These are phyloP conservation scores for Sphaerostilbella broomeana DNA, from an alignment of 2,329 filamentous ascomycete species.

Conservation along the genomic window DNA sequence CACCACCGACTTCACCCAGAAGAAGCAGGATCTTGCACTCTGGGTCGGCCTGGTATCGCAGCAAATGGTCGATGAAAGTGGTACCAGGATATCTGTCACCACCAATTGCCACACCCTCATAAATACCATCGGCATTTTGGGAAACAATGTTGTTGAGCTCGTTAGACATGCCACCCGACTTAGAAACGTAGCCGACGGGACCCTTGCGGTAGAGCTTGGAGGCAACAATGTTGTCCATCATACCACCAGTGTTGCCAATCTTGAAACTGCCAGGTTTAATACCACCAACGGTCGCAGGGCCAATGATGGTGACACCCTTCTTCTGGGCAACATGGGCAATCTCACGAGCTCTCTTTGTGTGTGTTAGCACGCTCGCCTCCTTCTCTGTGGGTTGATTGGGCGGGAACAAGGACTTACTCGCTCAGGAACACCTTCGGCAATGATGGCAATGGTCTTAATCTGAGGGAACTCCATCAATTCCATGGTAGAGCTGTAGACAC, in stretches of 20 bases:
- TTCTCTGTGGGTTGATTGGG: background rate
- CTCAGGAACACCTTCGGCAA: conserved; percentile 98
- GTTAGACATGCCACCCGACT: conserved; percentile 99
- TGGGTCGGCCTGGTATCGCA: conserved; percentile 92
- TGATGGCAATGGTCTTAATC: conserved; percentile 98
- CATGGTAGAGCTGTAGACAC: conserved; percentile 97
- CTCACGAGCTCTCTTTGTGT: conserved; percentile 78
- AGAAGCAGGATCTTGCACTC: conserved; percentile 96
- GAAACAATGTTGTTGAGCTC: conserved; percentile 99
- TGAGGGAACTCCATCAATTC: conserved; percentile 96
- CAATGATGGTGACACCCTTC: conserved; percentile 99
- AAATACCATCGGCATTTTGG: conserved; percentile 93
- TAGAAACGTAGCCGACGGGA: conserved; percentile 98
- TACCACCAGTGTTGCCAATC: conserved; percentile 99
- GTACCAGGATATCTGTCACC: conserved; percentile 98
- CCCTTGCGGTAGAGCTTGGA: conserved; percentile 99
- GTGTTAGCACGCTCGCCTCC: conserved; percentile 16
- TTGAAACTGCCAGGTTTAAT: conserved; percentile 99
- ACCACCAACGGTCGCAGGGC: conserved; percentile 94
- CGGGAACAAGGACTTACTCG: conserved; percentile 55
- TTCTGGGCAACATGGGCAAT: conserved; percentile 94
- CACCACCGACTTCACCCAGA: conserved; percentile 97
- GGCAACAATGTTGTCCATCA: conserved; percentile 99
- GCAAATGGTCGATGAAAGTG: conserved; percentile 97
- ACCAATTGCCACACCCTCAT: conserved; percentile 98